Evolutionary conservation across 2,329 filamentous ascomycete species (phyloP).

Genomic region (Fusarium veterinarium): DNA sequence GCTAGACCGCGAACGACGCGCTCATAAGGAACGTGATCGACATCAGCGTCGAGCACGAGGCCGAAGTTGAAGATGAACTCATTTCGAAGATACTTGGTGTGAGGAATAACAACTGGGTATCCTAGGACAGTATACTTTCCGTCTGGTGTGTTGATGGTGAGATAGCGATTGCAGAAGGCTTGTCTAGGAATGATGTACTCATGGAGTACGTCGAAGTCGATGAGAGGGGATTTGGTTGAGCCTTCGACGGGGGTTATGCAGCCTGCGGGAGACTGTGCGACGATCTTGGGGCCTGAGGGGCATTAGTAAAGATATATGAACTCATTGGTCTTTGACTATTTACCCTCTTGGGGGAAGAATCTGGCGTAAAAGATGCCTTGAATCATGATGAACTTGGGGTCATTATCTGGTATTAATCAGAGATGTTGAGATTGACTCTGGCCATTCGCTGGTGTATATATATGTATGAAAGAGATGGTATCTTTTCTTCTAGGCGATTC

Average conservation of each 20-base stretch:
- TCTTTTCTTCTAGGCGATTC: background rate
- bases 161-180: slow-evolving; percentile 91
- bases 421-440: background rate
- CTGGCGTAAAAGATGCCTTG: slow-evolving; percentile 78
- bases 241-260: slow-evolving; percentile 64
- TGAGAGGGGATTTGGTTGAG: slow-evolving; percentile 66
- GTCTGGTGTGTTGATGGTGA: slow-evolving; percentile 80
- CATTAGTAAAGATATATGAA: background rate
- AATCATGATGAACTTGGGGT: slow-evolving; percentile 62
- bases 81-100: slow-evolving; percentile 86
- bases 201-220: slow-evolving; percentile 87
- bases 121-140: slow-evolving; percentile 82
- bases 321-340: background rate
- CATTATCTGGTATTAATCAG: slow-evolving; percentile 26
- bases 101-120: slow-evolving; percentile 87
- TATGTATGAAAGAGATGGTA: background rate
- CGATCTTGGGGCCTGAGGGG: slow-evolving; percentile 67
- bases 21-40: slow-evolving; percentile 82
- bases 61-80: slow-evolving; percentile 99
- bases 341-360: slow-evolving; percentile 75
- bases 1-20: slow-evolving; percentile 88
- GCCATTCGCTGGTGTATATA: background rate
- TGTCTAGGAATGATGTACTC: slow-evolving; percentile 96
- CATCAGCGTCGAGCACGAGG: slow-evolving; percentile 75
- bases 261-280: slow-evolving; percentile 71